Evolutionary conservation across 164 flowering plant species (phyloP).

Genomic region (Platanus orientalis): DNA sequence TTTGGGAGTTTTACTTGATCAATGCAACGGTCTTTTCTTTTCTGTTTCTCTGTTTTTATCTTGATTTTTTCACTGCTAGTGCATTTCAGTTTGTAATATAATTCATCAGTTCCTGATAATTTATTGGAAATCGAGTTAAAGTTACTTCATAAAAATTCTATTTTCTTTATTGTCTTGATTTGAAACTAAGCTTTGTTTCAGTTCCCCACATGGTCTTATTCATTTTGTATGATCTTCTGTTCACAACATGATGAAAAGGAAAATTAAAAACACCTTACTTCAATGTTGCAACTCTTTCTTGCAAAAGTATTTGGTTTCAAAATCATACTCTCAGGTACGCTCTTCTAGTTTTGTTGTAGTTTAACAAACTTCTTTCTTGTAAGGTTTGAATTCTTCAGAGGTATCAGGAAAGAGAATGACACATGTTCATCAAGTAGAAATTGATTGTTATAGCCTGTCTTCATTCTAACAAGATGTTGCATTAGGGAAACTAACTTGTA

Average conservation of each 20-base stretch:
- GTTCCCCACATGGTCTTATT: slow-evolving; percentile 4
- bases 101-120: slow-evolving; percentile 18
- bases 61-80: slow-evolving; percentile 14
- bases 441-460: not conserved
- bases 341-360: not conserved
- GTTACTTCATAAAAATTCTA: not conserved
- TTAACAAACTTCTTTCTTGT: not conserved
- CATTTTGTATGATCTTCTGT: slow-evolving; percentile 5
- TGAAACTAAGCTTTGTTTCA: slow-evolving; percentile 11
- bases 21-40: slow-evolving; percentile 11
- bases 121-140: slow-evolving; percentile 12
- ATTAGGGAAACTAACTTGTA: not conserved
- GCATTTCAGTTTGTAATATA: slow-evolving; percentile 24
- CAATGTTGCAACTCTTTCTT: not conserved
- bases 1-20: slow-evolving; percentile 7
- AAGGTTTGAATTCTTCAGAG: not conserved
- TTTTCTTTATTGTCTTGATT: slow-evolving; percentile 10
- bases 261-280: slow-evolving; percentile 11
- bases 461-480: not conserved
- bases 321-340: not conserved
- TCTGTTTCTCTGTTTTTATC: slow-evolving; percentile 10
- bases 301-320: not conserved
- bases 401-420: not conserved
- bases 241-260: slow-evolving; percentile 10
- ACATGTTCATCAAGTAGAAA: not conserved